Evolutionary conservation across 2,329 filamentous ascomycete species (phyloP), one percentile per base, ranked within the genome.

Genomic region (Penicillium oxalicum): DNA sequence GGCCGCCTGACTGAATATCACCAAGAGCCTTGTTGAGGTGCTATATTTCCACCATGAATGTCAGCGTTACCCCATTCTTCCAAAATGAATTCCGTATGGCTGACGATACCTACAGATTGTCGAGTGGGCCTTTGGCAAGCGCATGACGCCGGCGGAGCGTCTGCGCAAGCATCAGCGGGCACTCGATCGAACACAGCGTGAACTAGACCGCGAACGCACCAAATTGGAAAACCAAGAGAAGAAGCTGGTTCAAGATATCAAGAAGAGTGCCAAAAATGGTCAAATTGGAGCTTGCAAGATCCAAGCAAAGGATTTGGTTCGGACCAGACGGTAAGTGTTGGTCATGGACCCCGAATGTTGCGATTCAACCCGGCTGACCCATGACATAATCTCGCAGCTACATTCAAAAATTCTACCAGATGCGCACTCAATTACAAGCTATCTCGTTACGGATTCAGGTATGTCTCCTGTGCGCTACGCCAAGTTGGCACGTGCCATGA

Each of bases 171-270:
- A 98, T 72, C 93, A 97, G 74, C 83, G 93, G 62, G 90, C 93
- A 59, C 84, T 98, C 56, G 93, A 98, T 73, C 95, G 96, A 77
- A 95, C 93, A 9, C 93, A 97, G 65, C 84, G 93, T 60, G 93
- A 98, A 70, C 81, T 98, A 45, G 93, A 98, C 66, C 86, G 95
- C 55, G 91, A 96, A 70, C 82, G 93, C 49, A 84, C 91, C 56
- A 98, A 98, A 76, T 78, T 98, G 29, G 93, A 98, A 75, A 95
- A 95, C 66, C 93, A 98, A 69, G 93, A 98, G 77, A 97, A 96
- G 82, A 95, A 95, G 64, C 78, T 98, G 46, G 86, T 96, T 46
- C 80, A 85, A 56, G 91, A 97, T 66, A 98, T 98, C 75, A 97
- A 95, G 77, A 94, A 95, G 75, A 95, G 88, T 64, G 93, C 93